A percentile compares a stretch with the other conserved stretches of the same genome.
These are phyloP conservation scores for Arctium lappa DNA, from an alignment of 129 eudicot genomes.

Conservation along the genomic window DNA sequence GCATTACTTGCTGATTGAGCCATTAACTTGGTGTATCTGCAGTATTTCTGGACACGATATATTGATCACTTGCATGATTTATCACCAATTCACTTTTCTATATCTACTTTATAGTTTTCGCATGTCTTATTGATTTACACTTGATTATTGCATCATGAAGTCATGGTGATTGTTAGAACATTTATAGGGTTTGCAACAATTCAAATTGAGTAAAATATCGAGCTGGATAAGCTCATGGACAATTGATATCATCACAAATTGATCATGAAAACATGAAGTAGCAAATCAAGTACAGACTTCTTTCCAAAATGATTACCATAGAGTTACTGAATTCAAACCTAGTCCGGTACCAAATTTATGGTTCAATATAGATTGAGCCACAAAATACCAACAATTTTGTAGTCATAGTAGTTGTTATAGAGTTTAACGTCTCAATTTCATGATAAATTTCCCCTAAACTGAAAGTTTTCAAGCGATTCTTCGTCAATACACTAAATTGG, in stretches of 20 bases:
- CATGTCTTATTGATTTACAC: not conserved
- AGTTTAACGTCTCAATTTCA: not conserved
- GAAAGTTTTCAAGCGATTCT: not conserved
- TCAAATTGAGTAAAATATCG: not conserved
- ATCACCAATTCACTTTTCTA: not conserved
- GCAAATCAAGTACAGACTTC: not conserved
- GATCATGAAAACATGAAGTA: not conserved
- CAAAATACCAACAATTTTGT: no score
- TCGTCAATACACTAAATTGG: not conserved
- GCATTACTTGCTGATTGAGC: conserved; percentile 44
- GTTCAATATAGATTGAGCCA: no score
- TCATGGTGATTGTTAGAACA: not conserved
- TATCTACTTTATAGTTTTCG: not conserved
- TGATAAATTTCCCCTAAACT: not conserved
- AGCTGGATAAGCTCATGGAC: not conserved
- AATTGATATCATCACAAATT: not conserved
- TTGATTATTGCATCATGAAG: not conserved
- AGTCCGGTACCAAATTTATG: not conserved
- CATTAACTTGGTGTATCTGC: conserved; percentile 38
- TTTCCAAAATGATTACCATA: not conserved
- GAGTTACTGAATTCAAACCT: not conserved
- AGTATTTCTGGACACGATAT: conserved; percentile 19
- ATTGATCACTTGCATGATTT: not conserved
- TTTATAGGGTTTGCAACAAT: not conserved
- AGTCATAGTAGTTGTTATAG: not conserved